Conservation (phyloP, 2,329 filamentous ascomycete species). For the Lecanicillium sp. region DNA sequence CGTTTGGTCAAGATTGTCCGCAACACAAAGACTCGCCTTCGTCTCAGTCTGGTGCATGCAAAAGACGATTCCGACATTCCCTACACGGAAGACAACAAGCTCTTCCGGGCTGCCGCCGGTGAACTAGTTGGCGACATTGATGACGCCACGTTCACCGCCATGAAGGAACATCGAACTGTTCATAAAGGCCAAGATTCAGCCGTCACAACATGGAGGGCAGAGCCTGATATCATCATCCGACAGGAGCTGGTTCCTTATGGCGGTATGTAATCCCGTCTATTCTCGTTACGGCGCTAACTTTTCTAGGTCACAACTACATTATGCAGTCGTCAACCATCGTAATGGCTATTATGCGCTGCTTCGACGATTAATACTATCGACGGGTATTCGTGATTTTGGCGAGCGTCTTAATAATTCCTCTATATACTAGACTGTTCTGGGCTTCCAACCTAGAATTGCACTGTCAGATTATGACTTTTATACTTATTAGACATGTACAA, state of each 20-base stretch:
- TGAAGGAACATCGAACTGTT: slow-evolving; percentile 41
- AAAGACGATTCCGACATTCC: slow-evolving; percentile 78
- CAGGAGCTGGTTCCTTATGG: slow-evolving; percentile 51
- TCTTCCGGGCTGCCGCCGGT: slow-evolving; percentile 56
- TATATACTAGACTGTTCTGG: too few relatives aligned
- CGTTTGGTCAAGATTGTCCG: slow-evolving; percentile 55
- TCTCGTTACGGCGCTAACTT: not conserved
- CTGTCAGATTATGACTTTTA: too few relatives aligned
- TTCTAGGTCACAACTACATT: slow-evolving; percentile 61
- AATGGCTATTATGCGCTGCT: slow-evolving; percentile 60
- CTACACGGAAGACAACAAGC: slow-evolving; percentile 59
- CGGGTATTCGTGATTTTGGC: too few relatives aligned
- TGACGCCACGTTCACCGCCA: slow-evolving; percentile 32
- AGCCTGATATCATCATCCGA: slow-evolving; percentile 42
- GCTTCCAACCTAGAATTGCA: too few relatives aligned
- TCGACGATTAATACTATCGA: slow-evolving; percentile 39
- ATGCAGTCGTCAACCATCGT: slow-evolving; percentile 59
- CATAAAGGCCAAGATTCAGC: slow-evolving; percentile 41
- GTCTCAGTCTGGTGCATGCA: slow-evolving; percentile 72
- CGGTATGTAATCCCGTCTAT: slow-evolving; percentile 34
- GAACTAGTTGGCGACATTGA: slow-evolving; percentile 37
- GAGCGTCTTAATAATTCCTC: too few relatives aligned
- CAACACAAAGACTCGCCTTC: slow-evolving; percentile 47
- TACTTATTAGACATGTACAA: too few relatives aligned
- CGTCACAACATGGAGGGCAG: slow-evolving; percentile 38